A percentile compares a stretch with the other conserved stretches of the same genome.
phyloP scores from a whole-genome alignment of 805 yeast species.

The Metschnikowia vanudenii region DNA sequence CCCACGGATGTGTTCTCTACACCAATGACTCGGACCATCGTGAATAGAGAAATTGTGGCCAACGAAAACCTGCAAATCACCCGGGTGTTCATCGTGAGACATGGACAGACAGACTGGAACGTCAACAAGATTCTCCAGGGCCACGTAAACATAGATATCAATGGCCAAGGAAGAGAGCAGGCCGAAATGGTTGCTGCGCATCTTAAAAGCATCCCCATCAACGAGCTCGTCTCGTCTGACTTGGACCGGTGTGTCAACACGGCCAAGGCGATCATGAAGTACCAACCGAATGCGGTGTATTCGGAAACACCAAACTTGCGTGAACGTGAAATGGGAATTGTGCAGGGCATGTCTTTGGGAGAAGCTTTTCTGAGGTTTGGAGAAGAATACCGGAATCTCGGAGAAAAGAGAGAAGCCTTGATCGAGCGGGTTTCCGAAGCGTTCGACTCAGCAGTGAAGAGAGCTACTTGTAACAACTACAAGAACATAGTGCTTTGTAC shows the following conservation, averaged over 20 bases:
- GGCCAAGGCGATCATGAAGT: conserved; percentile 37
- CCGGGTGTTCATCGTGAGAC: conserved; percentile 67
- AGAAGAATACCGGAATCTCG: conserved; percentile 55
- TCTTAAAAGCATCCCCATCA: conserved; percentile 40
- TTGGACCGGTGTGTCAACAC: conserved; percentile 63
- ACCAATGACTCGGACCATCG: no score
- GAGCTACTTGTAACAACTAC: conserved; percentile 30
- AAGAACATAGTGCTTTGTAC: conserved; percentile 62
- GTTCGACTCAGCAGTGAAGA: conserved; percentile 43
- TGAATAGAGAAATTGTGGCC: conserved; percentile 17
- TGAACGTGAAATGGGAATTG: conserved; percentile 74
- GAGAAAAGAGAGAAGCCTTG: conserved; percentile 55
- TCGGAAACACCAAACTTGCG: conserved; percentile 42
- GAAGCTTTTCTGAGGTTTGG: conserved; percentile 69
- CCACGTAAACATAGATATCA: conserved; percentile 64
- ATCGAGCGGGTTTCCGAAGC: conserved; percentile 47
- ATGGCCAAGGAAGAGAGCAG: conserved; percentile 59
- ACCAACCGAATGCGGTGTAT: conserved; percentile 26
- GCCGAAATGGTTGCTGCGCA: conserved; percentile 53
- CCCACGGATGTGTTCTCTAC: neutral
- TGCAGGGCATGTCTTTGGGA: conserved; percentile 67
- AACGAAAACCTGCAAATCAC: conserved; percentile 39
- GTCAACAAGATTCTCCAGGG: conserved; percentile 72
- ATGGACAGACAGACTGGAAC: conserved; percentile 82
- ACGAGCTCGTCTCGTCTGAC: conserved; percentile 52